Conservation (phyloP, 345 rosid genomes). For the Brassica carinata region DNA sequence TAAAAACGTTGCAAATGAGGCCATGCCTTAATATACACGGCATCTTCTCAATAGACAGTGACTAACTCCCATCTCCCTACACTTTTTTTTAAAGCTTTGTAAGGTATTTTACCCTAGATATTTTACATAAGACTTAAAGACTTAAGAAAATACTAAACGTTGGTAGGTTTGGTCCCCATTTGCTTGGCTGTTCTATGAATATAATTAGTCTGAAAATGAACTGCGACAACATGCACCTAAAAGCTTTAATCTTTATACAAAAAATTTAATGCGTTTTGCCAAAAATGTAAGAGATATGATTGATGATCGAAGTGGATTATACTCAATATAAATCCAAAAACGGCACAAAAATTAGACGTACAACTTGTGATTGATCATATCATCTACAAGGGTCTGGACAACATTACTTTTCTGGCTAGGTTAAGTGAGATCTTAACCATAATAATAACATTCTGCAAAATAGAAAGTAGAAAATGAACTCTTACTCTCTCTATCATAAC, state of each 20-base stretch:
- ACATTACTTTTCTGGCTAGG: neutral
- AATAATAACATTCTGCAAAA: neutral
- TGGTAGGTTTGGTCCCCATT: neutral
- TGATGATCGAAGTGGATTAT: neutral
- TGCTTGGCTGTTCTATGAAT: neutral
- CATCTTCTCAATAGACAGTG: too few species aligned
- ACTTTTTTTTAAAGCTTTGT: too few species aligned
- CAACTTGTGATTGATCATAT: neutral
- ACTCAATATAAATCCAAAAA: neutral
- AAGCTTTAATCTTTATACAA: neutral
- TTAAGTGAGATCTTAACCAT: neutral
- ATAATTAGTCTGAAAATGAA: neutral
- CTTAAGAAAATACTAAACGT: neutral
- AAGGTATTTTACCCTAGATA: neutral
- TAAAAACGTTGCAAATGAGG: too few species aligned
- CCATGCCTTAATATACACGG: too few species aligned
- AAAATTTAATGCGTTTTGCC: neutral
- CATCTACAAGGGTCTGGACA: neutral
- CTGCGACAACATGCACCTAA: neutral
- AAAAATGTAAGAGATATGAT: neutral
- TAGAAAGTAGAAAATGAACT: neutral
- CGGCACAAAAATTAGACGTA: neutral
- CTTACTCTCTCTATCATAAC: neutral
- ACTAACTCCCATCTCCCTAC: too few species aligned
- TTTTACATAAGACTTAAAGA: neutral